Percentiles rank a stretch among this genome's conserved stretches.
Evolutionary conservation across 2,329 filamentous ascomycete genomes (phyloP).

Genomic region (Corynespora cassiicola): DNA sequence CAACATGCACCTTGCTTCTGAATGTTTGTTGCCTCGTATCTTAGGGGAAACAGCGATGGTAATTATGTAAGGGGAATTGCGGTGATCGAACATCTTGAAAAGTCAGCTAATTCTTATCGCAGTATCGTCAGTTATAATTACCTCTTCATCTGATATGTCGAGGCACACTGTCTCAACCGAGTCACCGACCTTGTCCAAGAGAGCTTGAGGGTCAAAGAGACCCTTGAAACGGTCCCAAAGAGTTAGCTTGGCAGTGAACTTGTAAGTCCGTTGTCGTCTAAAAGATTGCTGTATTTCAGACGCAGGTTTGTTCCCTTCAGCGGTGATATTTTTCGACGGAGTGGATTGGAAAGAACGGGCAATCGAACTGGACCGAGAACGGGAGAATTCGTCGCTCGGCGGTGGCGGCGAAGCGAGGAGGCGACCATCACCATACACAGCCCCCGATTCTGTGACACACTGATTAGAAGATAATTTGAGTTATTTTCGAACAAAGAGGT

Average conservation of each 20-base stretch:
- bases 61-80: not conserved
- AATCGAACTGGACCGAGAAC: too few species aligned
- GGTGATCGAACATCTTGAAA: not conserved
- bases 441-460: too few species aligned
- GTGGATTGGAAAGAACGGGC: too few species aligned
- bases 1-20: not conserved
- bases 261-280: too few species aligned
- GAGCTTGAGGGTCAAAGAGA: constrained; percentile 3
- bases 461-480: too few species aligned
- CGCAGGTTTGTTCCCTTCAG: too few species aligned
- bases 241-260: constrained; percentile 6
- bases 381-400: too few species aligned
- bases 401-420: too few species aligned
- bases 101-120: not conserved
- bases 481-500: too few species aligned
- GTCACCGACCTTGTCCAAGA: constrained; percentile 2
- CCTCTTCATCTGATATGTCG: constrained; percentile 1
- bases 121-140: not conserved
- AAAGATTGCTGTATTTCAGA: too few species aligned
- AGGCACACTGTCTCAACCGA: not conserved
- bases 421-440: too few species aligned
- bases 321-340: too few species aligned
- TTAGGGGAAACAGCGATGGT: not conserved
- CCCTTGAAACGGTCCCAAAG: constrained; percentile 8
- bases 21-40: not conserved